Evolutionary conservation across 2,329 filamentous ascomycete genomes (phyloP), one percentile per base, ranked within the genome.

Genomic region (Sphaerulina vaccinii): DNA sequence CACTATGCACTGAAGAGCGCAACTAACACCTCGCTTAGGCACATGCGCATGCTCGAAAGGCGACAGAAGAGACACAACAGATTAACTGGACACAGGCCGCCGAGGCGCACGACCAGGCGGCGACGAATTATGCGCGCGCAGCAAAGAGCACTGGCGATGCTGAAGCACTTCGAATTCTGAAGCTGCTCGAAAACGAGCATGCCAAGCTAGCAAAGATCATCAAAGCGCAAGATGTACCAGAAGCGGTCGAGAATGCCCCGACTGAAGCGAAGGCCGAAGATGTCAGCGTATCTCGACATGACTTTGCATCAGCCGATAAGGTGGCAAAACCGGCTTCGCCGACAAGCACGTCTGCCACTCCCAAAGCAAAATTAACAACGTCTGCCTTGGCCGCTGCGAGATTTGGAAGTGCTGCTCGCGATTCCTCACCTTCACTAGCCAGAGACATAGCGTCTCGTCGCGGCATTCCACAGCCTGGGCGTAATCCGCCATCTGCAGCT

Each of bases 101-200:
- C 65, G 87, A 87, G 65, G 88, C 96, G 70, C 92, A 97, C 72
- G 85, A 91, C 47, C 78, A 88, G 51, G 93, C 93, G 32, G 92
- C 93, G 2, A 86, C 85, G 58, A 89, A 96, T 68, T 97, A 96
- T 69, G 85, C 89, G 55, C 85, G 86, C 55, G 91, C 90, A 23
- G 85, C 88, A n/a, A 81, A 83, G 55, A 80, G 74, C 41, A 95
- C 89, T 6, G 71, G 71, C n/a, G 81, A 85, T 65, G 68, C 68
- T 3, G 80, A 84, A 70, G 80, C 81, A 64, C 47, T 95, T 43
- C 84, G 93, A 46, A 93, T 91, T 8, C 77, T 99, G 54, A 83
- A 81, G 59, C 80, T 97, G 2, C 84, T 99, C 52, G 90, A 96
- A 70, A 80, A 88, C 57, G 90, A 99, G 69, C 93, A 99, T 69